Conservation (phyloP, 192 early-diverging fungal species). For the Coemansia sp. region DNA sequence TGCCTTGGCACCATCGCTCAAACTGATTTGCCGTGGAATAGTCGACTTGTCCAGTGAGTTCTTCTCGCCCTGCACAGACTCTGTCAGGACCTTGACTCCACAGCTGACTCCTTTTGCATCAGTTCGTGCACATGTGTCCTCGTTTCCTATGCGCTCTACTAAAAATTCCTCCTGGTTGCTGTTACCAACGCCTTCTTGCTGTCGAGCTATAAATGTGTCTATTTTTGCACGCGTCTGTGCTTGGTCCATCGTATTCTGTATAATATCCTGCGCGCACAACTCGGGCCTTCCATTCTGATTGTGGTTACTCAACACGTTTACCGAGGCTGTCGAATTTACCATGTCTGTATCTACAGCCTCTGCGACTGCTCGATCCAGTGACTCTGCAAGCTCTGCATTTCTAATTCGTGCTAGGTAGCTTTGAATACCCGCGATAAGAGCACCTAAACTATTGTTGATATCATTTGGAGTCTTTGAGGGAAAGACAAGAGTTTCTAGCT, state of each 20-base stretch:
- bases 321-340: background rate
- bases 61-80: conserved; percentile 60
- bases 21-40: background rate
- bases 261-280: conserved; percentile 6
- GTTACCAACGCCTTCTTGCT: conserved; percentile 60
- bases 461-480: conserved; percentile 10
- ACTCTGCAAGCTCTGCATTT: background rate
- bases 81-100: conserved; percentile 76
- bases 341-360: background rate
- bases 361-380: background rate
- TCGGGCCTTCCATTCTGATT: background rate
- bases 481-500: conserved; percentile 36
- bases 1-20: background rate
- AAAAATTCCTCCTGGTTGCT: conserved; percentile 68
- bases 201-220: conserved; percentile 53
- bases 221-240: conserved; percentile 57
- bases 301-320: background rate
- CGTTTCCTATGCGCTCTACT: conserved; percentile 16
- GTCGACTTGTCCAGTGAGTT: conserved; percentile 63
- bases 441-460: conserved; percentile 15
- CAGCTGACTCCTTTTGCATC: conserved; percentile 72
- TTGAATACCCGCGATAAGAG: conserved; percentile 20
- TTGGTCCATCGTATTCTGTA: conserved; percentile 44
- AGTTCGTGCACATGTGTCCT: conserved; percentile 62
- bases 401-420: conserved; percentile 1